phyloP scores from a whole-genome alignment of 2,329 filamentous ascomycete species.

The Neonectria ditissima region DNA sequence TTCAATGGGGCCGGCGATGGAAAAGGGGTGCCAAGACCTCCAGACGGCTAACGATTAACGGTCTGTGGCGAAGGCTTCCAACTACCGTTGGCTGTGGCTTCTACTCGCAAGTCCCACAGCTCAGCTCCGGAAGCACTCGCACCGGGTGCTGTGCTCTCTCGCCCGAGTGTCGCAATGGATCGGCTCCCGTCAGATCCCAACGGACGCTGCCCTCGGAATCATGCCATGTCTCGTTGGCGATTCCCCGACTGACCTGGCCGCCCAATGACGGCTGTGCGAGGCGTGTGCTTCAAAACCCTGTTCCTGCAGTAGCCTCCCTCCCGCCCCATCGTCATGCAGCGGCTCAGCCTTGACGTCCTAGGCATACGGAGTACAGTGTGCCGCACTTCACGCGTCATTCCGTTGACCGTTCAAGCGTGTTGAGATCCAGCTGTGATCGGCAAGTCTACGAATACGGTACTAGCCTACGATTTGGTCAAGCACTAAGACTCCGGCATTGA shows the following conservation, averaged over 20 bases:
- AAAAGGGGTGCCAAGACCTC: slow-evolving; percentile 35
- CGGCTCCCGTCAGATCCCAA: slow-evolving; percentile 22
- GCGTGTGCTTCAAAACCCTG: slow-evolving; percentile 38
- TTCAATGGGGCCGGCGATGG: slow-evolving; percentile 20
- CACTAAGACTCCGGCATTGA: neutral
- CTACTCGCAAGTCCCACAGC: neutral
- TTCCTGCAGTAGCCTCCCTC: slow-evolving; percentile 45
- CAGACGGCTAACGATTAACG: slow-evolving; percentile 4
- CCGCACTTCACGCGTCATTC: slow-evolving; percentile 6
- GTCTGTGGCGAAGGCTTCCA: slow-evolving; percentile 9
- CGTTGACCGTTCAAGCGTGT: slow-evolving; percentile 2
- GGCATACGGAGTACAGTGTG: slow-evolving; percentile 26
- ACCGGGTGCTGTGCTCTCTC: slow-evolving; percentile 12
- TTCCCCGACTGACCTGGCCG: slow-evolving; percentile 23
- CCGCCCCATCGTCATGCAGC: slow-evolving; percentile 43
- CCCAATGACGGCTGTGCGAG: slow-evolving; percentile 31
- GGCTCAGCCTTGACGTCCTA: slow-evolving; percentile 31
- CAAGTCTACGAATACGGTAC: slow-evolving; percentile 9
- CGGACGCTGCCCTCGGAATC: slow-evolving; percentile 33
- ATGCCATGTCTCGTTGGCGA: slow-evolving; percentile 29
- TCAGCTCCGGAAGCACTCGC: slow-evolving; percentile 8
- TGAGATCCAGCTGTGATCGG: slow-evolving; percentile 21
- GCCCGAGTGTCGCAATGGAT: slow-evolving; percentile 18
- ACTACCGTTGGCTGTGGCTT: slow-evolving; percentile 11
- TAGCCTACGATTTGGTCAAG: slow-evolving; percentile 7